Evolutionary conservation across 192 early-diverging fungal species (phyloP), one percentile per base, ranked within the genome.

Genomic region (Linnemannia schmuckeri): DNA sequence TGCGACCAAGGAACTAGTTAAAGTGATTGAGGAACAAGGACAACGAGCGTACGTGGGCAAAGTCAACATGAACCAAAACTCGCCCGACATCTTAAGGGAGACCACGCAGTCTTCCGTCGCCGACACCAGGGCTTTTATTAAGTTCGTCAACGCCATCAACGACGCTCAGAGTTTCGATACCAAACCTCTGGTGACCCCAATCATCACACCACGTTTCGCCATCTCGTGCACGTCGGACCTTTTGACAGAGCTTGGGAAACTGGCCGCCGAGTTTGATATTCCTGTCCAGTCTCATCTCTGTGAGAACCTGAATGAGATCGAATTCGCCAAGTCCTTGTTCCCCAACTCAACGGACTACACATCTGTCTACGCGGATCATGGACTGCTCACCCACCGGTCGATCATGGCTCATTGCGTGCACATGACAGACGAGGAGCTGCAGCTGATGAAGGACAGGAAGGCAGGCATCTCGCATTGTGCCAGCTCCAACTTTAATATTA

Each of bases 361-460:
- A 0, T 88, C 82, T 17, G 91, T 96, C 69, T 97, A 96, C 86
- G 82, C 89, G 68, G 75, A 82, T 12, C 85, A 87, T 71, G 94
- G 93, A 0, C 89, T 97, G 49, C 87, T 96, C 68, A 92, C 87
- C n/a, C 52, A 83, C 10, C 87, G 92, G 17, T 93, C 94, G 0
- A 92, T 97, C 63, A 93, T 96, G 92, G 96, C 96, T 17, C 96
- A 97, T 79, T 94, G 95, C 77, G 92, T 97, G 63, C 95, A 96
- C 85, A 90, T 95, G 84, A 77, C 86, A 4, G 90, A 92, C 15
- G 79, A 82, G 24, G 96, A 97, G 54, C 81, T 93, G 18, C 66
- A 52, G 6, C 72, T 94, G 38, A 87, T 96, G 72, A 83, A 83
- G n/a, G 81, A 90, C 27, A 74, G 82, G 33, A 88, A 89, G 18